Base-by-base conservation (phyloP, 2,329 filamentous ascomycete species). In the Cordyceps militaris region DNA sequence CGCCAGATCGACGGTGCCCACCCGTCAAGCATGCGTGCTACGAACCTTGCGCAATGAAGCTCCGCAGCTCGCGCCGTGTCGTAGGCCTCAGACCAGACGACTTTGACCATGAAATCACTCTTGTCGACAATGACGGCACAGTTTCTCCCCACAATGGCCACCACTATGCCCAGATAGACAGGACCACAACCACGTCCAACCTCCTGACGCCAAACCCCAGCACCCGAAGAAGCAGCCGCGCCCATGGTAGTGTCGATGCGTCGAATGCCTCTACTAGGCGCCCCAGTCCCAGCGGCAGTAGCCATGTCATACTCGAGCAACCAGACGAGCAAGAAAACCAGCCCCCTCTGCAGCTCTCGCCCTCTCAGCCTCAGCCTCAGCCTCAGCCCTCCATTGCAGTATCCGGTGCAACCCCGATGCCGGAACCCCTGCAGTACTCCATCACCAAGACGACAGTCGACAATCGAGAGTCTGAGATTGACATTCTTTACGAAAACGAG, bases 401-500 rank as follows among this genome's bases (percentile, higher is more conserved):
- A 24, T 69, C 70, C 54, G 66, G 71, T 69, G 63, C 64, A 30
- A 44, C 49, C 13, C 58, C 59, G 5, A 58, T 58, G 56, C 56
- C 63, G 40, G 60, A 61, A 58, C 56, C 65, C 32, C 56, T 62
- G 30, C 57, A 73, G n/a, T 63, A 73, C 50, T 73, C 76, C 34
- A 69, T 70, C 42, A 69, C 70, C 9, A 67, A 61, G 38, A 67
- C 63, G 48, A 66, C 64, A 14, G 63, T 70, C 34, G 61, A 66
- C 71, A 59, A 73, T 67, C 61, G 79, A 74, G 68, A 85, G 62
- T 76, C 77, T 2, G 86, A 82, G 28, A 84, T 97, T 60, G 94
- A 99, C 62, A 82, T 97, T 5, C 78, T 99, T 0, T 97, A 96
- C 71, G 94, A 99, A 71, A 99, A 99, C 67, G 89, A 99, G 74